Conservation (phyloP, 2,329 filamentous ascomycete species). For the Aspergillus aculeatus region DNA sequence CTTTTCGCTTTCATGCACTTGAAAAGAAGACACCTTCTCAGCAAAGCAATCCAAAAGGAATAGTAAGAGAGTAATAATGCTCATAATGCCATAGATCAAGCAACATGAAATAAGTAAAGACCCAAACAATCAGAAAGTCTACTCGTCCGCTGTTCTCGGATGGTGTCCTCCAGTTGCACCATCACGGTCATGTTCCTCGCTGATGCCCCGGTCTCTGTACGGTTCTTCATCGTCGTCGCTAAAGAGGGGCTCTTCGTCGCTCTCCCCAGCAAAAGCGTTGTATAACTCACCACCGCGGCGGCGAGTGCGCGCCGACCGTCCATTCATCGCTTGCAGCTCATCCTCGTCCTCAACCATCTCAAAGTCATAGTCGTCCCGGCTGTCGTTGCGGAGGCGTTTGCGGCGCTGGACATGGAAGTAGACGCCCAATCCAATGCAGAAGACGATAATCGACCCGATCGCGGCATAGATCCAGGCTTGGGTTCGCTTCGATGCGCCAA, state of each 20-base stretch:
- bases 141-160: slow-evolving; percentile 10
- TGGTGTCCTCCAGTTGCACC: slow-evolving; percentile 15
- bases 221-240: slow-evolving; percentile 45
- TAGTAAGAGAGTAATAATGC: not conserved
- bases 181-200: slow-evolving; percentile 22
- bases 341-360: slow-evolving; percentile 87
- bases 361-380: slow-evolving; percentile 86
- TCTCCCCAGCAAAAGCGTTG: slow-evolving; percentile 93
- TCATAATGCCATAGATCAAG: not conserved
- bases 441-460: slow-evolving; percentile 76
- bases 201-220: slow-evolving; percentile 32
- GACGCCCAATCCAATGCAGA: slow-evolving; percentile 75
- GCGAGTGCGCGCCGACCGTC: slow-evolving; percentile 52
- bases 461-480: slow-evolving; percentile 94
- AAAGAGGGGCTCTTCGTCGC: slow-evolving; percentile 66
- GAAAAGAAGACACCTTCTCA: not conserved
- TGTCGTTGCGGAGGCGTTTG: slow-evolving; percentile 70
- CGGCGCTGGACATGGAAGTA: slow-evolving; percentile 80
- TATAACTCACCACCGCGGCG: slow-evolving; percentile 83
- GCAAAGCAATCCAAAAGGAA: not conserved
- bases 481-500: slow-evolving; percentile 81
- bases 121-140: not conserved
- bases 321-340: slow-evolving; percentile 41
- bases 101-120: not conserved
- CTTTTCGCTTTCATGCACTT: not conserved